phyloP scores from a whole-genome alignment of 352 stramenopile genomes.

The Phytophthora idaei region DNA sequence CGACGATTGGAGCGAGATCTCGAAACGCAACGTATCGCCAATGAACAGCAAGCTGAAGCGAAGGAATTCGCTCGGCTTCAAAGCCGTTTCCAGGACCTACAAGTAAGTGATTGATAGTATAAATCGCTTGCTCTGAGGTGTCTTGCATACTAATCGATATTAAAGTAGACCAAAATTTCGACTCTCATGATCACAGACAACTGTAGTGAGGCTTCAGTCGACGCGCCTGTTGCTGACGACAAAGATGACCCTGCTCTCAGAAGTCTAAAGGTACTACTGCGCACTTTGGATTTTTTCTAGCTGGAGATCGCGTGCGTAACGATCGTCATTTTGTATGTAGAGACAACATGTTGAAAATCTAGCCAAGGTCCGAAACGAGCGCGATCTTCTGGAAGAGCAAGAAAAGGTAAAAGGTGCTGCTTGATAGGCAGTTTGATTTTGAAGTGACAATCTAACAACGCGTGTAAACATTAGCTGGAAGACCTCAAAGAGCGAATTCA shows the following conservation, averaged over 20 bases:
- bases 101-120: slow-evolving; percentile 22
- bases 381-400: slow-evolving; percentile 62
- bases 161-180: slow-evolving; percentile 41
- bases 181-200: slow-evolving; percentile 25
- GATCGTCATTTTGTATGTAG: slow-evolving; percentile 12
- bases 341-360: slow-evolving; percentile 50
- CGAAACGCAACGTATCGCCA: slow-evolving; percentile 18
- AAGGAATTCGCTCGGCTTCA: slow-evolving; percentile 37
- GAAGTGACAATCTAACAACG: background rate
- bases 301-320: background rate
- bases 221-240: slow-evolving; percentile 17
- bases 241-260: slow-evolving; percentile 33
- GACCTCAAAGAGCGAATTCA: slow-evolving; percentile 53
- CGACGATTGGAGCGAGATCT: slow-evolving; percentile 35
- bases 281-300: background rate
- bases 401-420: slow-evolving; percentile 45
- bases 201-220: background rate
- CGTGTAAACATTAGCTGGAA: slow-evolving; percentile 37
- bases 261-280: slow-evolving; percentile 42
- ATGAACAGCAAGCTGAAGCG: slow-evolving; percentile 27
- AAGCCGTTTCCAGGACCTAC: slow-evolving; percentile 24
- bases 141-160: slow-evolving; percentile 20
- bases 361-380: slow-evolving; percentile 55
- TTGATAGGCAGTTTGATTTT: background rate
- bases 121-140: background rate